Base-by-base conservation (phyloP, 2,329 filamentous ascomycete species). In the Penicillium sp. region DNA sequence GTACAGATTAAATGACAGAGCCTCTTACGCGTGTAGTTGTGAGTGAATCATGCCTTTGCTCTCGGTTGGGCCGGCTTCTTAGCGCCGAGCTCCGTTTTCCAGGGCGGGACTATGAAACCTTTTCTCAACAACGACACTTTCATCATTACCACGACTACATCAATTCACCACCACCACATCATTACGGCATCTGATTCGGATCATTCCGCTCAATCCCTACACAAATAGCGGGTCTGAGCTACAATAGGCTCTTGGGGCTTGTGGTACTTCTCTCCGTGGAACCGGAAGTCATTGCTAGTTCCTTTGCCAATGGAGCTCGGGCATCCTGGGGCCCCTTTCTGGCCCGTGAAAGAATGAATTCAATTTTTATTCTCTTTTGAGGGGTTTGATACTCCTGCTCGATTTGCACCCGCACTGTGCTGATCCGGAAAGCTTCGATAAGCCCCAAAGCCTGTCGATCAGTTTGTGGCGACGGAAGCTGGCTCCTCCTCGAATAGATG, bases 221-320 rank as follows among this genome's bases (percentile, higher is more conserved):
- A 42, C 22, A 38, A 37, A 53, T 16, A 25, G 49, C 35, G 35
- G 38, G 35, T 40, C 51, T n/a, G 28, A 42, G 33, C 35, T 35
- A 37, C 42, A 40, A 11, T 45, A 13, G 30, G 42, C 40, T 38
- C 42, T 58, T 60, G 57, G 62, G 57, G 55, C 51, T 54, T 65
- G 65, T 67, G 60, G 55, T 58, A 63, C 63, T 59, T 65, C 43
- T 26, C 30, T 48, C 53, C 37, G 63, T 64, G 65, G 51, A 67
- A 65, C 65, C 61, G 49, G 55, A 38, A 64, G 49, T n/a, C 11
- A 28, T 37, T 52, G 26, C 35, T 62, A 54, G 54, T 63, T 55
- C 49, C 51, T 64, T 65, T 61, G 46, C 6, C 57, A 63, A 62
- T 57, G 52, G 25, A 62, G 60, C 58, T 65, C 40, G 46, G 60